A percentile compares a stretch with the other conserved stretches of the same genome.
These are phyloP conservation scores for Nicotiana tomentosiformis DNA, from an alignment of 257 asterid genomes.

Conservation along the genomic window DNA sequence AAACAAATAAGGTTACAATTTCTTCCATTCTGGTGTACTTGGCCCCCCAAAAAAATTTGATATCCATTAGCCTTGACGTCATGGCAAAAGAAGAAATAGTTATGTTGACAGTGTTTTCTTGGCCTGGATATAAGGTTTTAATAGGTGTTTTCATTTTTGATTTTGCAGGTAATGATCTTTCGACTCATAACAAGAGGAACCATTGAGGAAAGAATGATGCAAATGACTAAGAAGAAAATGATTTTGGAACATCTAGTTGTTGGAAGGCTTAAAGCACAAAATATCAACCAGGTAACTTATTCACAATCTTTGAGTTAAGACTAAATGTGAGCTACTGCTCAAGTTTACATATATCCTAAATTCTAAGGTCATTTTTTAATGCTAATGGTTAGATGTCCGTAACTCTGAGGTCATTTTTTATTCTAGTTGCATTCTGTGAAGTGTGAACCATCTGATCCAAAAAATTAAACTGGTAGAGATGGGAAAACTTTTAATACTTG, in stretches of 20 bases:
- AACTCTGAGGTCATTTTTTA: background rate
- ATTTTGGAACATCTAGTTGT: slow-evolving; percentile 96
- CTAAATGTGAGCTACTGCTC: background rate
- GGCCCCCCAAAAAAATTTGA: slow-evolving; percentile 6
- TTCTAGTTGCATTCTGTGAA: background rate
- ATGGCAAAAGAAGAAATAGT: background rate
- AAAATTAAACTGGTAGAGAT: background rate
- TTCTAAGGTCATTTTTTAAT: background rate
- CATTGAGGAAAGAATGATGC: slow-evolving; percentile 99
- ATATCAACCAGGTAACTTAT: slow-evolving; percentile 74
- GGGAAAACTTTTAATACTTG: background rate
- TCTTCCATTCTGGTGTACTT: background rate
- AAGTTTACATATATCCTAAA: background rate
- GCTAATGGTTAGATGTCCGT: background rate
- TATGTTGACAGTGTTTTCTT: slow-evolving; percentile 11
- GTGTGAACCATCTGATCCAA: background rate
- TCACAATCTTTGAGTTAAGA: background rate
- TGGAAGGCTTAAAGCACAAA: slow-evolving; percentile 91
- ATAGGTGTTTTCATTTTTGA: background rate
- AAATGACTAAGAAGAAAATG: slow-evolving; percentile 99
- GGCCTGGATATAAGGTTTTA: slow-evolving; percentile 11
- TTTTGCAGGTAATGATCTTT: slow-evolving; percentile 87
- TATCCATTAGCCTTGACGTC: slow-evolving; percentile 5
- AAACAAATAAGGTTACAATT: slow-evolving; percentile 79
- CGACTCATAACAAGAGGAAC: slow-evolving; percentile 87